Conservation (phyloP, 1,284 basidiomycete species). For the Xerocomus minutiporus region DNA sequence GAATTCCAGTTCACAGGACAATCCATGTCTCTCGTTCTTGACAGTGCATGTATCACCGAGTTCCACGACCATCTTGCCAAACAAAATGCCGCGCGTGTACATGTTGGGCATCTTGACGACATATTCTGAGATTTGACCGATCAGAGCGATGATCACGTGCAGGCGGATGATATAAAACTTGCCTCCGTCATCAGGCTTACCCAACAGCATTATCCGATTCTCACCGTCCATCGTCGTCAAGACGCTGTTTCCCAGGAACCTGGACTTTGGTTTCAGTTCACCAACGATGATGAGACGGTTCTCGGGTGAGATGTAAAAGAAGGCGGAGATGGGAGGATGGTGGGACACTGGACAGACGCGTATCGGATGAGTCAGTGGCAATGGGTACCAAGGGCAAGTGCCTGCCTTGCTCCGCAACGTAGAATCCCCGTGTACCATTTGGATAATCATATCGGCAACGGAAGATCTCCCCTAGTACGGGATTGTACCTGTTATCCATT, state of each 20-base stretch:
- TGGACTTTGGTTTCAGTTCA: constrained; percentile 92
- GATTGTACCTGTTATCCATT: constrained; percentile 73
- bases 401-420: constrained; percentile 92
- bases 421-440: constrained; percentile 90
- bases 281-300: constrained; percentile 84
- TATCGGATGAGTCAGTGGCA: constrained; percentile 4
- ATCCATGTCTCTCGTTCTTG: constrained; percentile 73
- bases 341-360: constrained; percentile 64
- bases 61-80: constrained; percentile 98
- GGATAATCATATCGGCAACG: constrained; percentile 92
- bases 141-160: constrained; percentile 9
- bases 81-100: constrained; percentile 96
- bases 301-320: constrained; percentile 94
- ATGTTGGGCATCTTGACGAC: constrained; percentile 94
- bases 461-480: constrained; percentile 96
- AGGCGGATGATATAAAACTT: constrained; percentile 23
- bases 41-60: constrained; percentile 90
- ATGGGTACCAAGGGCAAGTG: background rate
- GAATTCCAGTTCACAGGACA: constrained; percentile 88
- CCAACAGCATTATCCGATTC: constrained; percentile 80
- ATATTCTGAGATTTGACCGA: constrained; percentile 52
- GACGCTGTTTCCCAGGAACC: constrained; percentile 95
- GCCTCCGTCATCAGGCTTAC: constrained; percentile 83
- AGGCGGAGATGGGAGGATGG: constrained; percentile 94
- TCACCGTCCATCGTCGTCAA: constrained; percentile 96